These are phyloP conservation scores for Neofusicoccum umdonicola DNA, from an alignment of 2,329 filamentous ascomycete genomes.

Conservation along the genomic window DNA sequence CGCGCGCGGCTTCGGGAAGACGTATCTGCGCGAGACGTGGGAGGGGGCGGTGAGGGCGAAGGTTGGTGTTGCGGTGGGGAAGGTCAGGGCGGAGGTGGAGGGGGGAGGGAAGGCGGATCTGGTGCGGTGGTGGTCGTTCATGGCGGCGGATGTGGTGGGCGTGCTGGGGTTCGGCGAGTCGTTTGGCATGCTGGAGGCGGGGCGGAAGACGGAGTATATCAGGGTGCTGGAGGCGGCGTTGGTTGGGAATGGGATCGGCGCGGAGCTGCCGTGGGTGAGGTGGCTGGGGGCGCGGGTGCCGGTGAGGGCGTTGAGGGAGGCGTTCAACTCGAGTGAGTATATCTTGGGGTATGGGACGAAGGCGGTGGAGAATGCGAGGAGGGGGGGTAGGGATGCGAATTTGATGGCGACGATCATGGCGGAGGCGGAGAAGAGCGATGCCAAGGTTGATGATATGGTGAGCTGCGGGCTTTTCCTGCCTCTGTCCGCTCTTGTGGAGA, in stretches of 20 bases:
- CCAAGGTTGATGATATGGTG: background rate
- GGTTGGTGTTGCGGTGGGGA: slow-evolving; percentile 30
- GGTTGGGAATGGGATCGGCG: slow-evolving; percentile 30
- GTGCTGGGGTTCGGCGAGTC: slow-evolving; percentile 41
- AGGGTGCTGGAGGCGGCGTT: slow-evolving; percentile 28
- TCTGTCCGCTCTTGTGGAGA: too few relatives aligned
- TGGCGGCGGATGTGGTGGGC: slow-evolving; percentile 40
- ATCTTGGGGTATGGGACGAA: slow-evolving; percentile 24
- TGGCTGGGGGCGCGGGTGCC: slow-evolving; percentile 25
- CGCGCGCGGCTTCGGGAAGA: slow-evolving; percentile 36
- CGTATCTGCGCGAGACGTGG: slow-evolving; percentile 36
- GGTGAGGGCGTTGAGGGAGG: slow-evolving; percentile 20
- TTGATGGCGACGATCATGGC: slow-evolving; percentile 28
- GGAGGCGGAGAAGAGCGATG: slow-evolving; percentile 18
- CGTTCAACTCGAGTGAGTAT: slow-evolving; percentile 23
- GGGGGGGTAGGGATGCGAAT: slow-evolving; percentile 19
- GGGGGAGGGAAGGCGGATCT: slow-evolving; percentile 31
- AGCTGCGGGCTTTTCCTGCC: too few relatives aligned
- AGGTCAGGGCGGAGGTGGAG: slow-evolving; percentile 27
- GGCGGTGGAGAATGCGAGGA: slow-evolving; percentile 21
- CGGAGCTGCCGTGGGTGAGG: slow-evolving; percentile 31
- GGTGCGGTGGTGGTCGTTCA: slow-evolving; percentile 39
- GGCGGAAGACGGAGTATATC: slow-evolving; percentile 30
- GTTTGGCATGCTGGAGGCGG: slow-evolving; percentile 39
- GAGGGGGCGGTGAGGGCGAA: slow-evolving; percentile 35